A percentile compares a stretch with the other conserved stretches of the same genome.
Conservation (phyloP, 1,139 yeast species). For the Kodamaea plutei region DNA sequence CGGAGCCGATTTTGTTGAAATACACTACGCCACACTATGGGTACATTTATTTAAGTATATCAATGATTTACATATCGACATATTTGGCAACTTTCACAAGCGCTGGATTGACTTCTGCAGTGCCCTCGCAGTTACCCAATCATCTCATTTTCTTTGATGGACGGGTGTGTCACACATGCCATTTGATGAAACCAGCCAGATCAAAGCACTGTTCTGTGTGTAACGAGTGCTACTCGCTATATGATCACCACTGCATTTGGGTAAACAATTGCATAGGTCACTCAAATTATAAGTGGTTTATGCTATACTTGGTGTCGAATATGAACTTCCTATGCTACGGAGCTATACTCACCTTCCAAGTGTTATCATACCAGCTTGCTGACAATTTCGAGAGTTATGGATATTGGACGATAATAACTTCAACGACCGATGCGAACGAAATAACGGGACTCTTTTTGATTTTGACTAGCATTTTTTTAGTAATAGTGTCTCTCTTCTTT, state of each 20-base stretch:
- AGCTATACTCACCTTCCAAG: conserved; percentile 34
- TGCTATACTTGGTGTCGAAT: conserved; percentile 56
- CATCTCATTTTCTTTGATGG: conserved; percentile 53
- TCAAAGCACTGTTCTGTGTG: conserved; percentile 87
- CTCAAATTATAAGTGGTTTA: conserved; percentile 69
- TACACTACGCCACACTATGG: conserved; percentile 9
- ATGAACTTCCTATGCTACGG: conserved; percentile 61
- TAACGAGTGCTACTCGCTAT: conserved; percentile 57
- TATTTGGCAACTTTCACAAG: conserved; percentile 44
- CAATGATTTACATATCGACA: conserved; percentile 33
- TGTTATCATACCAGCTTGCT: conserved; percentile 12
- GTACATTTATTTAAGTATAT: conserved; percentile 28
- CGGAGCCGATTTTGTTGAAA: conserved; percentile 27
- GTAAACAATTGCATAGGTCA: conserved; percentile 85
- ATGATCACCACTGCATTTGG: conserved; percentile 97
- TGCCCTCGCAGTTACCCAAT: conserved; percentile 40
- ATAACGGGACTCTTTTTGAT: conserved; percentile 50
- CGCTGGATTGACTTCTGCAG: conserved; percentile 46
- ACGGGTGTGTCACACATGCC: conserved; percentile 54
- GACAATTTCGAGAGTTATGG: conserved; percentile 11
- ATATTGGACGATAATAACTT: conserved; percentile 25
- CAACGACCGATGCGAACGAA: conserved; percentile 33
- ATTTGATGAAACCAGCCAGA: conserved; percentile 71
- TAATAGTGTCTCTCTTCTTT: conserved; percentile 55
- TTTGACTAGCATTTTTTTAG: conserved; percentile 49